Percentiles rank a stretch among this genome's conserved stretches.
These are phyloP conservation scores for Psilocybe subaeruginosa DNA, from an alignment of 768 basidiomycete species.

Conservation along the genomic window DNA sequence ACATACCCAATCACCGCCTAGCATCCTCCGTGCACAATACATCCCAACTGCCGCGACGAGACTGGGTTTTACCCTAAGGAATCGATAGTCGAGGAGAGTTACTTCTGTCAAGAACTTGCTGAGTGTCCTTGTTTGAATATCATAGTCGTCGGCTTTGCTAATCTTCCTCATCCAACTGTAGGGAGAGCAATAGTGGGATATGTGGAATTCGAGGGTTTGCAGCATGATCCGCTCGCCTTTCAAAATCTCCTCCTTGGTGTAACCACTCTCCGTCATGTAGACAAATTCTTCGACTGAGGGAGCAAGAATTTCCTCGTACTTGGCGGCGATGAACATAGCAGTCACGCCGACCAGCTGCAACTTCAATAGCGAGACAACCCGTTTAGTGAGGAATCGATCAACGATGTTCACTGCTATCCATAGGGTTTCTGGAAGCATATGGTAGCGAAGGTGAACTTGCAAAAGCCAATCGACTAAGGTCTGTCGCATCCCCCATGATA, in stretches of 20 bases:
- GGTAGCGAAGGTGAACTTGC: conserved; percentile 97
- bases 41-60: conserved; percentile 95
- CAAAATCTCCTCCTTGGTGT: conserved; percentile 92
- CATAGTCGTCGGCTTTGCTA: conserved; percentile 98
- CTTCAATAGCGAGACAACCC: conserved; percentile 87
- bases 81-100: conserved; percentile 89
- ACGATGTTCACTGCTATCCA: conserved; percentile 99
- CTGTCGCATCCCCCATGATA: conserved; percentile 93
- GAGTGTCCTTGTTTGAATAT: conserved; percentile 95
- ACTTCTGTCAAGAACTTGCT: conserved; percentile 98
- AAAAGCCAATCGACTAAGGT: conserved; percentile 98
- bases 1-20: conserved; percentile 96
- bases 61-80: conserved; percentile 92
- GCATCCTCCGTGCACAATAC: conserved; percentile 94
- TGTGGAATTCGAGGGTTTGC: conserved; percentile 91
- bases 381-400: conserved; percentile 88
- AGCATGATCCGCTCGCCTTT: conserved; percentile 98
- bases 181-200: conserved; percentile 98
- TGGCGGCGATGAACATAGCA: conserved; percentile 98
- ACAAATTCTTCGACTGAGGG: conserved; percentile 98
- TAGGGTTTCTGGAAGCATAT: conserved; percentile 98
- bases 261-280: conserved; percentile 96
- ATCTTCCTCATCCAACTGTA: conserved; percentile 99
- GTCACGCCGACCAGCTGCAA: conserved; percentile 97
- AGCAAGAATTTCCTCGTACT: conserved; percentile 99